Percentiles rank a stretch among this genome's conserved stretches.
phyloP scores from a whole-genome alignment of 768 basidiomycete species.

The Leucogyrophana mollusca region DNA sequence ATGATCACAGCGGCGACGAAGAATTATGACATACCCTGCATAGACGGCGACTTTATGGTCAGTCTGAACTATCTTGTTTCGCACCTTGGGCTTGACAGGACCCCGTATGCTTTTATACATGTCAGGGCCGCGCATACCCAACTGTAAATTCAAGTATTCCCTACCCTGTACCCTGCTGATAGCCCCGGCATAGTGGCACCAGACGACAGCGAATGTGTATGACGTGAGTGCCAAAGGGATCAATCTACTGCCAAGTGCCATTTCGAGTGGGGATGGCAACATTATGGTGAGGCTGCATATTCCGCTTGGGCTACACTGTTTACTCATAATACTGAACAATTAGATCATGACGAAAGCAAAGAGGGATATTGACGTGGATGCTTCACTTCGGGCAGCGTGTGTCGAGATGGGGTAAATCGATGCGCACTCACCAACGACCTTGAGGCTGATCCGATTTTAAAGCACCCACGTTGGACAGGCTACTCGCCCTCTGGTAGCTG shows the following conservation, averaged over 20 bases:
- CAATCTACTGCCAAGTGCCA: conserved; percentile 31
- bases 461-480: conserved; percentile 46
- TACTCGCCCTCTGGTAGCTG: conserved; percentile 37
- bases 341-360: conserved; percentile 45
- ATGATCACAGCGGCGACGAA: conserved; percentile 35
- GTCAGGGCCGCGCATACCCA: conserved; percentile 36
- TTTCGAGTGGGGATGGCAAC: conserved; percentile 39
- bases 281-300: conserved; percentile 21
- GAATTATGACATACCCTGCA: conserved; percentile 36
- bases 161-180: conserved; percentile 7
- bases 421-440: not conserved
- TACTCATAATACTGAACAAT: conserved; percentile 9
- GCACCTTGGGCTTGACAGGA: conserved; percentile 4
- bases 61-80: conserved; percentile 6
- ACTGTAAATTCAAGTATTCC: conserved; percentile 16
- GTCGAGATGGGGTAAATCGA: conserved; percentile 46
- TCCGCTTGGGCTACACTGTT: not conserved
- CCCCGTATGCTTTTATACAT: not conserved
- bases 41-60: conserved; percentile 47
- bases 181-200: conserved; percentile 21
- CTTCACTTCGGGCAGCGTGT: conserved; percentile 44
- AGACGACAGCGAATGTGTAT: conserved; percentile 31
- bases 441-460: not conserved
- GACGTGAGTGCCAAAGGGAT: conserved; percentile 22
- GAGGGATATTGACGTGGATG: conserved; percentile 42